A percentile compares a stretch with the other conserved stretches of the same genome.
Evolutionary conservation across 2,329 filamentous ascomycete genomes (phyloP).

Genomic region (Ascocoryne sarcoides): DNA sequence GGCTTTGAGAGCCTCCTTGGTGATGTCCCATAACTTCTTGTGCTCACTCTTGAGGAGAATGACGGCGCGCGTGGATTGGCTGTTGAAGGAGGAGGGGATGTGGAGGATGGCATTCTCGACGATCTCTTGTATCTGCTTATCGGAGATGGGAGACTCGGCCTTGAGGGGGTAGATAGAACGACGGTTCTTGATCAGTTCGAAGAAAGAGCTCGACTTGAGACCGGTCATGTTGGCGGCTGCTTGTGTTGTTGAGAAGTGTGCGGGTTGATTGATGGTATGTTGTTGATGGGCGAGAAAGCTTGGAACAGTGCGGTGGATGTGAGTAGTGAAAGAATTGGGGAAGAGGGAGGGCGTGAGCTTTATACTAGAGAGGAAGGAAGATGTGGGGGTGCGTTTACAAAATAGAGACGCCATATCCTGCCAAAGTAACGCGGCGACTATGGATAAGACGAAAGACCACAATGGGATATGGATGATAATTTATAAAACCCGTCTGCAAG

Average conservation of each 20-base stretch:
- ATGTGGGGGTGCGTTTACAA: not conserved
- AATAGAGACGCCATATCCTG: conserved; percentile 4
- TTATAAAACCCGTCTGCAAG: no score
- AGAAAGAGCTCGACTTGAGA: no score
- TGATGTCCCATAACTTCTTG: conserved; percentile 77
- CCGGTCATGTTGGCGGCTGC: no score
- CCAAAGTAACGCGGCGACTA: conserved; percentile 4
- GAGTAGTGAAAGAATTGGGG: no score
- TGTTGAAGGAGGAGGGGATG: conserved; percentile 80
- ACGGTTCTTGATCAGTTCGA: conserved; percentile 54
- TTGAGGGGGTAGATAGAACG: conserved; percentile 61
- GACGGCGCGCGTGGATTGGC: conserved; percentile 69
- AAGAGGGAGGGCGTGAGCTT: conserved; percentile 2
- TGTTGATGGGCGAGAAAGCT: no score
- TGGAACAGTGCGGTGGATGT: no score
- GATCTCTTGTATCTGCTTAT: conserved; percentile 54
- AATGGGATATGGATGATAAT: conserved; percentile 4
- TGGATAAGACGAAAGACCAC: conserved; percentile 2
- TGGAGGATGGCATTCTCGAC: conserved; percentile 55
- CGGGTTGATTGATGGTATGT: no score
- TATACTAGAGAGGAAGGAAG: not conserved
- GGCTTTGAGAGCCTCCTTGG: conserved; percentile 53
- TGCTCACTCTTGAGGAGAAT: conserved; percentile 77
- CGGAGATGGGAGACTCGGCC: conserved; percentile 52
- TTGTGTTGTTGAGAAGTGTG: no score